phyloP scores from a whole-genome alignment of 176 grass and related monocot species.

The Poa pratensis region DNA sequence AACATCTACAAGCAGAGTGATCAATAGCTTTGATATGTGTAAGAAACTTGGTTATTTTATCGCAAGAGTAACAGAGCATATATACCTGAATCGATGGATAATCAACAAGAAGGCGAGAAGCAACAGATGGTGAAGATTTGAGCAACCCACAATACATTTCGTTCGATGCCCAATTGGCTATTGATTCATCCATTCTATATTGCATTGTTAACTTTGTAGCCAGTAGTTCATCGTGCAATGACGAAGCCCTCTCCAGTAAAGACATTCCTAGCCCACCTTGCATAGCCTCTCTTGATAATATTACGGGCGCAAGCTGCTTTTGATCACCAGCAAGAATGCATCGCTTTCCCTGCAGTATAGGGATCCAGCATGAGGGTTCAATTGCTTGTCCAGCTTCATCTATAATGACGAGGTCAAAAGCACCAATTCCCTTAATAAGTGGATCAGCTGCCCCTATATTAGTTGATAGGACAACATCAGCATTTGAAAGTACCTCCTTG shows the following conservation, averaged over 20 bases:
- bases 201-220: constrained; percentile 67
- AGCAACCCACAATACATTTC: constrained; percentile 85
- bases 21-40: constrained; percentile 11
- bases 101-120: constrained; percentile 79
- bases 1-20: constrained; percentile 27
- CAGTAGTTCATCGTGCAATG: constrained; percentile 63
- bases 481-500: constrained; percentile 66
- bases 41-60: constrained; percentile 10
- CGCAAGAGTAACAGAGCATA: constrained; percentile 26
- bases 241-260: constrained; percentile 86
- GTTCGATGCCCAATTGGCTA: constrained; percentile 86
- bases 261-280: constrained; percentile 80
- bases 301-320: constrained; percentile 74
- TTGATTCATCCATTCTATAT: constrained; percentile 89
- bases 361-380: constrained; percentile 92
- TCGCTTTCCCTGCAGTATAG: constrained; percentile 82
- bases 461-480: constrained; percentile 83
- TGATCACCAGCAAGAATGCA: constrained; percentile 90
- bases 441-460: constrained; percentile 85
- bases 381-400: constrained; percentile 94
- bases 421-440: constrained; percentile 65
- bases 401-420: constrained; percentile 87
- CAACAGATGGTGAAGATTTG: constrained; percentile 63
- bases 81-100: constrained; percentile 76
- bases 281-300: constrained; percentile 86